Evolutionary conservation across 1,284 basidiomycete species (phyloP).

Genomic region (Cyathus pygmaeus): DNA sequence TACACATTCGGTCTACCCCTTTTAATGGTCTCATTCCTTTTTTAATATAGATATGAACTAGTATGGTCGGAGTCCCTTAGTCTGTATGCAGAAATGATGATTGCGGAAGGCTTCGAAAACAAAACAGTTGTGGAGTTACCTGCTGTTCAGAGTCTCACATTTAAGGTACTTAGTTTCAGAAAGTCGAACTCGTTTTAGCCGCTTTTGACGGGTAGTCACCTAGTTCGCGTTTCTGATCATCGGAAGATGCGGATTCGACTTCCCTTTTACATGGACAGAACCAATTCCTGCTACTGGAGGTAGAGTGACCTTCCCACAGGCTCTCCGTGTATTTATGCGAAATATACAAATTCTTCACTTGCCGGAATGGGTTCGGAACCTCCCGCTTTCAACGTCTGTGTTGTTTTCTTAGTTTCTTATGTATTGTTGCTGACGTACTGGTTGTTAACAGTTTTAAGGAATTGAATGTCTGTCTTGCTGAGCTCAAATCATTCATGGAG

Average conservation of each 20-base stretch:
- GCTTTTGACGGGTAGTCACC: too few relatives aligned
- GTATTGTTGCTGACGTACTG: too few relatives aligned
- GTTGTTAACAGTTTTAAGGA: too few relatives aligned
- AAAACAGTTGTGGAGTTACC: slow-evolving; percentile 49
- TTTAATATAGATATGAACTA: slow-evolving; percentile 48
- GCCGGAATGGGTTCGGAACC: too few relatives aligned
- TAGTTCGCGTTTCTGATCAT: slow-evolving; percentile 62
- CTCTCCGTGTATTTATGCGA: too few relatives aligned
- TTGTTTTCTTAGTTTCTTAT: too few relatives aligned
- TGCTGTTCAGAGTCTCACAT: slow-evolving; percentile 51
- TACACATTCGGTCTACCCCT: not conserved
- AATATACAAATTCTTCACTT: too few relatives aligned
- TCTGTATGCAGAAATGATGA: slow-evolving; percentile 57
- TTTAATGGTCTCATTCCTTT: not conserved
- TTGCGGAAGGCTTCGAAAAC: slow-evolving; percentile 51
- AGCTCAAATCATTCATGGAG: slow-evolving; percentile 54
- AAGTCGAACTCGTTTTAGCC: too few relatives aligned
- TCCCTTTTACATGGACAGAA: slow-evolving; percentile 56
- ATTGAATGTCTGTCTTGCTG: too few relatives aligned
- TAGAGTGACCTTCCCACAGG: too few relatives aligned
- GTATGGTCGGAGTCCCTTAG: slow-evolving; percentile 56
- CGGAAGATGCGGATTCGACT: slow-evolving; percentile 61
- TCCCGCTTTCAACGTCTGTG: not conserved
- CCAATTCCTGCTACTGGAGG: too few relatives aligned
- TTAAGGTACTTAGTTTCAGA: slow-evolving; percentile 9